Evolutionary conservation across 768 basidiomycete genomes (phyloP), one percentile per base, ranked within the genome.

Genomic region (Panellus pusillus): DNA sequence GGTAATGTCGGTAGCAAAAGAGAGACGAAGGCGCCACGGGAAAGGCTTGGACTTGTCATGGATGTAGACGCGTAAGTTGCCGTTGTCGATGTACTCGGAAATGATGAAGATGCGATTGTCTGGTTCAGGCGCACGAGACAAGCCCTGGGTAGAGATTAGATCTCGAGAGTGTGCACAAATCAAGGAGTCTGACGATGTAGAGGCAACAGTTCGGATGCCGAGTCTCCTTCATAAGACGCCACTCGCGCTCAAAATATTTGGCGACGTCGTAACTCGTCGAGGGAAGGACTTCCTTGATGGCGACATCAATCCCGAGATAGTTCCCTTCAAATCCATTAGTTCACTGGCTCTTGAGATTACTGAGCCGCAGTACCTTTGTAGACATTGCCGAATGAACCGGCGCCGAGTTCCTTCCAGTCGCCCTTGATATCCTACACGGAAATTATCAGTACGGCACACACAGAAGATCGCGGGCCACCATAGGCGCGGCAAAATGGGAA

Each of bases 211-310:
- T 58, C 11, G 60, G 58, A 50, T 49, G 35, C 17, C 18, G 32
- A 1, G 62, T 71, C 56, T 65, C 82, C 79, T 93, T 93, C 93
- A 98, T 97, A 28, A 98, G 82, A 28, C 91, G 81, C 92, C 94
- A 97, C 78, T 99, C 96, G n/a, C 96, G 82, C 65, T 96, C 92
- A 68, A 98, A 96, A 74, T 99, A 98, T 72, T 99, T 99, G 63
- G 87, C 81, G 32, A 97, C 93, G 63, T 97, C 93, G 71, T 98
- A 98, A 53, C 90, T 91, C 6, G 73, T 88, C 18, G 90, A 93
- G 0, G 93, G 93, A 8, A 97, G 77, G 3, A 98, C 93, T 72
- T 98, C 95, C 70, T 97, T 97, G 70, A 98, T 92, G 31, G 94
- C 94, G 32, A 97, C 90, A 60, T 97, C 91, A 60, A 97, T 91